Base-by-base conservation (phyloP, 2,329 filamentous ascomycete species). In the Ceratocystis huliohia region DNA sequence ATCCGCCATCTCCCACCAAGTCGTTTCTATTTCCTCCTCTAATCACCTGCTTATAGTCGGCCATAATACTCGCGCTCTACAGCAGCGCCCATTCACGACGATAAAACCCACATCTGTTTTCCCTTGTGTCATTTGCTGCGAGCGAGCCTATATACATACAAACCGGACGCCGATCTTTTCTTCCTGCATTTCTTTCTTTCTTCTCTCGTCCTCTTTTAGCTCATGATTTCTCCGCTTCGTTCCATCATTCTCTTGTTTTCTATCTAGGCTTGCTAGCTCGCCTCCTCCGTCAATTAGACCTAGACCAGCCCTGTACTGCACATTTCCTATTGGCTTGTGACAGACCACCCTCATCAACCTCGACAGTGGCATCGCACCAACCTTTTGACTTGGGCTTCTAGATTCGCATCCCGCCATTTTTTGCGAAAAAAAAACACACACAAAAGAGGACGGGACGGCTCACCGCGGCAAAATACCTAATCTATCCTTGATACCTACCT, bases 81-180 rank as follows among this genome's bases (percentile, higher is more conserved):
- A 59, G 6, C 53, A 59, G 28, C 53, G 10, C 37, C 8, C 25
- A 33, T 59, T 59, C n/a, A 59, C 28, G 28, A 59, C 53, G 25
- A 17, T 30, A 30, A 13, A 37, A 1, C 13, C 53, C 28, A 37
- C 37, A 59, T 25, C 28, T 33, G 37, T 17, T 48, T 5, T 53
- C 25, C 48, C 13, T 53, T 53, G 13, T 28, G 48, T 7, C 28
- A 5, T 59, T 30, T n/a, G 15, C 53, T 17, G 17, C 25, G 53
- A 59, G n/a, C 53, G 53, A 59, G 53, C 28, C 53, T 37, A 59
- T n/a, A 25, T 56, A 28, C 20, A 59, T 33, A 59, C 53, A 57
- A n/a, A 33, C 53, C 28, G 6, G 6, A 17, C 28, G 28, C 28
- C 28, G 7, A n/a, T 37, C 25, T 37, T 30, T 37, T 33, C 3